Conservation (phyloP, 371 early-diverging fungal genomes). For the Syncephalastrum sp. region DNA sequence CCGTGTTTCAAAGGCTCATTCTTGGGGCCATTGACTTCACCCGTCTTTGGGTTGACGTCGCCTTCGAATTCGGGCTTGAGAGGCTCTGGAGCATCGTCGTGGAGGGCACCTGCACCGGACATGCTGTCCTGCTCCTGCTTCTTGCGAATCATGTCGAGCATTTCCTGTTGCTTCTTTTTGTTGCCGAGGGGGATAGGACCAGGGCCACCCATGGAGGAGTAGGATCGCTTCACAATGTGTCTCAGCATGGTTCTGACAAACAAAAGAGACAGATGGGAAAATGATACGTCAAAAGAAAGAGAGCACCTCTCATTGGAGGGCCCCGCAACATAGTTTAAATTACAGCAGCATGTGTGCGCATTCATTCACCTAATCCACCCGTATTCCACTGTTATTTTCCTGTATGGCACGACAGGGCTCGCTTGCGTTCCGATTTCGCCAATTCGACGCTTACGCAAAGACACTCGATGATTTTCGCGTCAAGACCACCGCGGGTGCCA, state of each 20-base stretch:
- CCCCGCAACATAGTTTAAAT: not conserved
- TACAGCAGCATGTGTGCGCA: not conserved
- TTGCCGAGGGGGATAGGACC: constrained; percentile 78
- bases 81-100: constrained; percentile 62
- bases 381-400: too few relatives aligned
- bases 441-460: constrained; percentile 95
- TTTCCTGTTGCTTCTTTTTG: constrained; percentile 69
- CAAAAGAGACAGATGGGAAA: constrained; percentile 1
- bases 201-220: constrained; percentile 49
- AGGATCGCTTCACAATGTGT: constrained; percentile 19
- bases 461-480: constrained; percentile 94
- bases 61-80: constrained; percentile 67
- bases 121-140: constrained; percentile 34
- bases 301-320: too few relatives aligned
- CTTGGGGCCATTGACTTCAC: constrained; percentile 82
- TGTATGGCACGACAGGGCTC: constrained; percentile 38
- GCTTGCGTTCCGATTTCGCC: constrained; percentile 49
- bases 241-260: constrained; percentile 14
- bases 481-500: constrained; percentile 84
- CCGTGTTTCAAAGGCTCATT: constrained; percentile 86
- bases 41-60: constrained; percentile 77
- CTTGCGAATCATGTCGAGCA: constrained; percentile 64
- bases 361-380: too few relatives aligned
- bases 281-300: not conserved
- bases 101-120: constrained; percentile 35